These are phyloP conservation scores for Hanseniaspora guilliermondii DNA, from an alignment of 805 yeast species.

Conservation along the genomic window DNA sequence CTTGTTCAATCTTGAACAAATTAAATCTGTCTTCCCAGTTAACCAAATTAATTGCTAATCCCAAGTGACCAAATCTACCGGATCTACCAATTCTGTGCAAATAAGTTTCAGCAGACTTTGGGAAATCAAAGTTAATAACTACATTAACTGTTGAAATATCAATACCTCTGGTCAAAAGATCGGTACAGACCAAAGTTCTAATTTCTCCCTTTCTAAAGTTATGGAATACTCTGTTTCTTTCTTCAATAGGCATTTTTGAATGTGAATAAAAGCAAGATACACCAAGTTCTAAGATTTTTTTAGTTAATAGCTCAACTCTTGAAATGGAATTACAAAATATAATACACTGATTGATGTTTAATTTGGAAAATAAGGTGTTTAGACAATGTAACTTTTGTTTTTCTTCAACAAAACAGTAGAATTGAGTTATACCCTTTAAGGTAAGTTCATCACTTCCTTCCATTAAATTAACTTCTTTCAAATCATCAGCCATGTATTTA, in stretches of 20 bases:
- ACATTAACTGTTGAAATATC: conserved; percentile 98
- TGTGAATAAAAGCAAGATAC: conserved; percentile 95
- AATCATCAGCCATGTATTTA: conserved; percentile 63
- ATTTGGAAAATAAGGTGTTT: conserved; percentile 84
- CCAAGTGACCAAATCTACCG: conserved; percentile 96
- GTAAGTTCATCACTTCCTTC: conserved; percentile 63
- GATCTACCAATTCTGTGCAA: conserved; percentile 98
- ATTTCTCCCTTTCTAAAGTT: conserved; percentile 97
- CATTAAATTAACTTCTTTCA: conserved; percentile 93
- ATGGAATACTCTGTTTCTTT: conserved; percentile 95
- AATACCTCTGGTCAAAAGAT: conserved; percentile 91
- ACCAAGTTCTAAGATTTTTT: conserved; percentile 90
- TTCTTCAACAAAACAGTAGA: conserved; percentile 96
- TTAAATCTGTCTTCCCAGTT: conserved; percentile 94
- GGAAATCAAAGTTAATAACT: conserved; percentile 95
- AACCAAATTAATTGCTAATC: conserved; percentile 91
- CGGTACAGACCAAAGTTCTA: conserved; percentile 93
- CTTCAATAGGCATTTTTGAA: conserved; percentile 94
- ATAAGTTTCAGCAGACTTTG: conserved; percentile 94
- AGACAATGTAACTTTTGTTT: conserved; percentile 90
- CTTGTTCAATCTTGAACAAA: conserved; percentile 89
- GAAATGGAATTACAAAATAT: conserved; percentile 94
- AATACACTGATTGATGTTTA: conserved; percentile 91
- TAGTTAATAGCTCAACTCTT: conserved; percentile 89
- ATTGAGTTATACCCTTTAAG: conserved; percentile 89